Percentiles rank a stretch among this genome's conserved stretches.
phyloP scores from a whole-genome alignment of 1,284 basidiomycete species.

The Cystobasidiaceae sp. region DNA sequence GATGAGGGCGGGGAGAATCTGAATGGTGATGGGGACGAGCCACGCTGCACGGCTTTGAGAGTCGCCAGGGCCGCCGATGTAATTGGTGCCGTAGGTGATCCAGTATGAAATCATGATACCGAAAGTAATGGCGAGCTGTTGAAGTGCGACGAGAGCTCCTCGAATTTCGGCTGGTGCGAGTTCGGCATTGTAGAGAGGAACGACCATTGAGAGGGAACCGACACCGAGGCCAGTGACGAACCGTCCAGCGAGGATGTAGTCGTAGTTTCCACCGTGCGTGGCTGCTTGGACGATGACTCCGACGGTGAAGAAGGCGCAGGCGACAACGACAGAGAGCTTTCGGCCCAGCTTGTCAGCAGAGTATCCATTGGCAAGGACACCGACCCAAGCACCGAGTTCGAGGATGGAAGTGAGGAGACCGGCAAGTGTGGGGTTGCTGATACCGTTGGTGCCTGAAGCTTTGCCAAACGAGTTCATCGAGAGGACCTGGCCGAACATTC shows the following conservation, averaged over 20 bases:
- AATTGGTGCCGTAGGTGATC: slow-evolving; percentile 41
- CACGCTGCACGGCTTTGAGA: slow-evolving; percentile 40
- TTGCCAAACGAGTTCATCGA: slow-evolving; percentile 38
- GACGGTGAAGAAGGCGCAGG: slow-evolving; percentile 47
- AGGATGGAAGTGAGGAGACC: slow-evolving; percentile 42
- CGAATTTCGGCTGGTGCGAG: slow-evolving; percentile 35
- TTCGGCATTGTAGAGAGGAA: slow-evolving; percentile 37
- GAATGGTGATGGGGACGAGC: slow-evolving; percentile 41
- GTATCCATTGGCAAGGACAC: slow-evolving; percentile 21
- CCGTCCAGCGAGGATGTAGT: slow-evolving; percentile 48
- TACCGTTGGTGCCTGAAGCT: slow-evolving; percentile 38
- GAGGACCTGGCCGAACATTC: slow-evolving; percentile 42
- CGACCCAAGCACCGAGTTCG: slow-evolving; percentile 43
- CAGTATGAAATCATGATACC: slow-evolving; percentile 38
- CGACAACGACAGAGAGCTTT: slow-evolving; percentile 17
- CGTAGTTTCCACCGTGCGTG: slow-evolving; percentile 36
- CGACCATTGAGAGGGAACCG: slow-evolving; percentile 48
- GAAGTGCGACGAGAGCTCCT: slow-evolving; percentile 38
- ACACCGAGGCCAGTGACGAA: slow-evolving; percentile 52
- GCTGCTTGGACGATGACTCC: slow-evolving; percentile 51
- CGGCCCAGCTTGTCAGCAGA: slow-evolving; percentile 21
- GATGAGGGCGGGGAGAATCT: slow-evolving; percentile 40
- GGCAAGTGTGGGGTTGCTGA: slow-evolving; percentile 35
- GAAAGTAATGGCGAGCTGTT: slow-evolving; percentile 40
- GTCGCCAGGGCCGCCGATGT: slow-evolving; percentile 41